Evolutionary conservation across 495 filamentous ascomycete genomes (phyloP), one percentile per base, ranked within the genome.

Genomic region (Hypoxylon perforatum): DNA sequence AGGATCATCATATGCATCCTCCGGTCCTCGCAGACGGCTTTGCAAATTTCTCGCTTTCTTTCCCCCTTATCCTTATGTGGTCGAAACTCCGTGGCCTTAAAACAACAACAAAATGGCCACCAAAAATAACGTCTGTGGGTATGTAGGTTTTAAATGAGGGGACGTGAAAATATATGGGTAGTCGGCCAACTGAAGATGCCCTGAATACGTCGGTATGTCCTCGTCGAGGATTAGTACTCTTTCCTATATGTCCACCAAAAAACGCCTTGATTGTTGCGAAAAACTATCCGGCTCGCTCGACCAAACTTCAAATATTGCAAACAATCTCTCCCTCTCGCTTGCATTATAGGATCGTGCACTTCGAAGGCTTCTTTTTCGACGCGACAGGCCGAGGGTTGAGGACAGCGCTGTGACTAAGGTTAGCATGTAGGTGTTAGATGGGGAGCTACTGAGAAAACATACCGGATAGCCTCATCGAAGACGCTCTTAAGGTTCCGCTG

Each of bases 381-480:
- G 81, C 69, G 51, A 85, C 75, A 22, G 90, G 89, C 55, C 88
- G 86, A 30, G 92, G 92, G 72, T 91, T 92, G 54, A 96, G 84
- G 18, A 95, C 93, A 55, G 93, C 93, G 50, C 93, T 95, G 70
- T 44, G 23, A 3, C 10, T 10, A 10, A 33, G 11, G 60, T 76
- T 55, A 78, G 72, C 17, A 46, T 21, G 21, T 6, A 23, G 21
- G 1, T 7, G 2, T 33, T 11, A 7, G 9, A 17, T 18, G 17
- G 5, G n/a, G 1, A 47, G 18, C 30, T 38, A 7, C 18, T 15
- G 23, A 50, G 5, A 19, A 33, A 48, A 55, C 15, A 76, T 73
- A 97, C 94, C 93, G 86, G 74, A 99, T 99, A 36, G 95, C 95
- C 74, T 97, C 92, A 70, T 99, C 95, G 74, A 99, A 99, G 47